Evolutionary conservation across 768 basidiomycete genomes (phyloP).

Genomic region (Tricholoma terreum): DNA sequence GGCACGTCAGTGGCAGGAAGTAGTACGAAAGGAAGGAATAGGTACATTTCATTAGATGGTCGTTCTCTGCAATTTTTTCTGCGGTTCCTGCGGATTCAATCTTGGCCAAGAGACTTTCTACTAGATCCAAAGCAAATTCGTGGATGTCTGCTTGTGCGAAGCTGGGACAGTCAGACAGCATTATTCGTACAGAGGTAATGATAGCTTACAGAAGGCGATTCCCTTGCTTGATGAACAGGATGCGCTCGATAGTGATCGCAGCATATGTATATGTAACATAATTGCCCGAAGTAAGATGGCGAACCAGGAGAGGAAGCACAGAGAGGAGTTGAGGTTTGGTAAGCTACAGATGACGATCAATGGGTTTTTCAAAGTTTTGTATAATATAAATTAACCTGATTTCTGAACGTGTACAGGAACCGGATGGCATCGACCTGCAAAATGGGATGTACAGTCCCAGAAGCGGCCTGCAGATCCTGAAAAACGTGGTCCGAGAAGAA

Average conservation of each 20-base stretch:
- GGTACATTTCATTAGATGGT: conserved; percentile 94
- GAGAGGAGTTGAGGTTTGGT: conserved; percentile 92
- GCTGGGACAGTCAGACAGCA: conserved; percentile 34
- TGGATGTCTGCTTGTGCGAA: conserved; percentile 87
- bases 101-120: conserved; percentile 70
- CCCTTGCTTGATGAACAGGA: conserved; percentile 85
- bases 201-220: conserved; percentile 65
- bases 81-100: conserved; percentile 78
- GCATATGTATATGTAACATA: conserved; percentile 96
- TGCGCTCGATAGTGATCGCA: conserved; percentile 95
- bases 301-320: conserved; percentile 82
- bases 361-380: conserved; percentile 1
- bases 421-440: conserved; percentile 96
- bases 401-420: conserved; percentile 93
- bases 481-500: conserved; percentile 94
- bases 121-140: conserved; percentile 71
- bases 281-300: conserved; percentile 77
- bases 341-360: conserved; percentile 42
- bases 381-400: conserved; percentile 52
- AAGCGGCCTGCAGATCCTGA: conserved; percentile 72
- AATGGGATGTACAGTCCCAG: conserved; percentile 77
- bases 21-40: conserved; percentile 19
- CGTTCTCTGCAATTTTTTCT: conserved; percentile 95
- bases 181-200: not conserved
- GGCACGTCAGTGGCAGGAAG: not conserved